A percentile compares a stretch with the other conserved stretches of the same genome.
Evolutionary conservation across 208 protist genomes (phyloP).

Genomic region (Wallacemonas sp.): DNA sequence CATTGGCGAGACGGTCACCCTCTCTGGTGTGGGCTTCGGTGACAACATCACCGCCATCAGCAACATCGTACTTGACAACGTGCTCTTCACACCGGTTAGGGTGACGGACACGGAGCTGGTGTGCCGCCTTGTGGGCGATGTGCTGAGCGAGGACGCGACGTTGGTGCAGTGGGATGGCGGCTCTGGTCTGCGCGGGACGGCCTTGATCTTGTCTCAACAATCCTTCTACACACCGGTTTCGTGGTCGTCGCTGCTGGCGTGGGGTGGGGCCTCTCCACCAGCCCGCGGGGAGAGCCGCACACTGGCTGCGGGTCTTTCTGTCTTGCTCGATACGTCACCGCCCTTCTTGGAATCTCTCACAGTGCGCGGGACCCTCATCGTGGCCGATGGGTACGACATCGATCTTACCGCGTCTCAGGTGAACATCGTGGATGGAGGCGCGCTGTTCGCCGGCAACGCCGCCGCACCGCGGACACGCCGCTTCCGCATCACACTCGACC

Average conservation of each 20-base stretch:
- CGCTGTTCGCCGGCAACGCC: conserved; percentile 31
- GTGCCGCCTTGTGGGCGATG: conserved; percentile 29
- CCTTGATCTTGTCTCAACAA: conserved; percentile 28
- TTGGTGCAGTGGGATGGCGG: conserved; percentile 21
- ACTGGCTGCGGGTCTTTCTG: conserved; percentile 21
- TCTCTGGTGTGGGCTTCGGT: conserved; percentile 34
- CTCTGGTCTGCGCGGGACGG: conserved; percentile 17
- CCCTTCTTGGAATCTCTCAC: conserved; percentile 27
- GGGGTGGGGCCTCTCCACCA: conserved; percentile 27
- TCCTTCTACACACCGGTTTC: conserved; percentile 37
- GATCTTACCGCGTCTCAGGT: conserved; percentile 26
- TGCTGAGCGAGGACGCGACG: conserved; percentile 18
- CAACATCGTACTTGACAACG: conserved; percentile 30
- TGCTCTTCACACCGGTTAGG: conserved; percentile 19
- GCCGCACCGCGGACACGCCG: conserved; percentile 19
- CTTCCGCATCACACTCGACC: conserved; percentile 34
- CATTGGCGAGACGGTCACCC: conserved; percentile 19
- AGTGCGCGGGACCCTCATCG: conserved; percentile 39
- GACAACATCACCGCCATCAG: conserved; percentile 19
- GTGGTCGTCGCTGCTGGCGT: conserved; percentile 50
- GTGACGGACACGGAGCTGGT: conserved; percentile 27
- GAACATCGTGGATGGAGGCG: conserved; percentile 25
- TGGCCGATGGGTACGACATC: conserved; percentile 31
- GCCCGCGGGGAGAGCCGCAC: conserved; percentile 23
- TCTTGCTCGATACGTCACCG: conserved; percentile 45